Base-by-base conservation (phyloP, 192 early-diverging fungal genomes). In the Coemansia sp. region DNA sequence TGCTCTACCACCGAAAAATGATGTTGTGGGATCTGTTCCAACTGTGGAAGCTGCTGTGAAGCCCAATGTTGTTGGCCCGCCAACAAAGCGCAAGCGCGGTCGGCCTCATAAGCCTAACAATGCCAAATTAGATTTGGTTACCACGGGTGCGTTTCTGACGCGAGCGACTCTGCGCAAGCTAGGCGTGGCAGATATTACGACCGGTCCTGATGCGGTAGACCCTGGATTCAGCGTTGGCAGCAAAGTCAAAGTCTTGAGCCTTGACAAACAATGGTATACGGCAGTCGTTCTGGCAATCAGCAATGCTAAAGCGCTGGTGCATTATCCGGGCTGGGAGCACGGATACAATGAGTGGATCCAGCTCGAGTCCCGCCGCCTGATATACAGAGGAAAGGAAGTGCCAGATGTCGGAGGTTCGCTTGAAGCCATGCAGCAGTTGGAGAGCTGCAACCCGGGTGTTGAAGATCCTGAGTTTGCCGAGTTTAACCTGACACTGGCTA, bases 81-180 rank as follows among this genome's bases (percentile, higher is more conserved):
- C 60, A 35, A 21, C 45, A 25, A 67, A 64, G 32, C 56, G 57
- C 49, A 61, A 47, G 32, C 50, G 59, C 63, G 51, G 35, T 8
- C 60, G 38, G 7, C 37, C 27, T 4, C 45, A 29, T 17, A 57
- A 53, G 19, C 35, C 29, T 52, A 22, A 3, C 2, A 60, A 35
- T 47, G 48, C 32, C 29, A 25, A 35, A 7, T 39, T 21, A 22
- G 63, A 66, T n/a, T 60, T 79, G 22, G 43, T 77, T 2, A 79
- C 82, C 10, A 84, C 82, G 1, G 82, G 82, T 11, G 82, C 82
- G 11, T 84, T 84, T 53, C 38, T 80, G 41, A 84, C 82, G 2
- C 77, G 82, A 50, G 65, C 72, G 17, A 76, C 76, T 2, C 70
- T 84, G 11, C 72, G 73, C 24, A 67, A 76, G n/a, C 65, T 84